These are phyloP conservation scores for Crithidia acanthocephali DNA, from an alignment of 208 protist species.

Conservation along the genomic window DNA sequence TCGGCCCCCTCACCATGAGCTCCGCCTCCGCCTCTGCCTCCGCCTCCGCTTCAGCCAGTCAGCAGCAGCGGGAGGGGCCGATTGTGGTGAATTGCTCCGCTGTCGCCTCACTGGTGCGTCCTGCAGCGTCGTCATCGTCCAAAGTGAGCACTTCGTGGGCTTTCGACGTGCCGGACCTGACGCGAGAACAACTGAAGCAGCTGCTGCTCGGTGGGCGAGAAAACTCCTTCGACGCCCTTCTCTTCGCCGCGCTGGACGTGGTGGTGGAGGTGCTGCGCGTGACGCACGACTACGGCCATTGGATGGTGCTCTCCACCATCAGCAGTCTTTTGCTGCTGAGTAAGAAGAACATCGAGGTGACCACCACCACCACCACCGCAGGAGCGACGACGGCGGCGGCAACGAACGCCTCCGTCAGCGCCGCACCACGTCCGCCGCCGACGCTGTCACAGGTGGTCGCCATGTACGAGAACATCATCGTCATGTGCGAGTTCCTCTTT, in stretches of 20 bases:
- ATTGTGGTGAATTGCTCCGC: constrained; percentile 20
- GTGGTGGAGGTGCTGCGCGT: constrained; percentile 53
- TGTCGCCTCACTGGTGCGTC: constrained; percentile 13
- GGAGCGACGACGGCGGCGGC: neutral
- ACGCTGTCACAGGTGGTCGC: constrained; percentile 37
- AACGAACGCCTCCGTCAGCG: neutral
- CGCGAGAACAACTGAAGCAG: constrained; percentile 39
- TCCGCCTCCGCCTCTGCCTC: neutral
- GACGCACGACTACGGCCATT: constrained; percentile 51
- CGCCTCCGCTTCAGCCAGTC: neutral
- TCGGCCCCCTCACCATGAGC: constrained; percentile 1
- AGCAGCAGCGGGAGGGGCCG: neutral
- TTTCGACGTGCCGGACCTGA: constrained; percentile 32
- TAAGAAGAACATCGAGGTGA: constrained; percentile 28
- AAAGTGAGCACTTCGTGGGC: constrained; percentile 27
- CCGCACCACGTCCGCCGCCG: constrained; percentile 1
- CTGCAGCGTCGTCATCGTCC: neutral
- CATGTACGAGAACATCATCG: constrained; percentile 81
- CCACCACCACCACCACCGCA: neutral
- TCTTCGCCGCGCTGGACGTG: constrained; percentile 60
- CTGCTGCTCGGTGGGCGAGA: constrained; percentile 43
- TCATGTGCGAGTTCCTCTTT: constrained; percentile 39
- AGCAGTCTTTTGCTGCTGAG: constrained; percentile 51
- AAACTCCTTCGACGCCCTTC: constrained; percentile 63
- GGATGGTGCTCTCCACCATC: constrained; percentile 58